These are phyloP conservation scores for Irpex rosettiformis DNA, from an alignment of 1,284 basidiomycete species.

Conservation along the genomic window DNA sequence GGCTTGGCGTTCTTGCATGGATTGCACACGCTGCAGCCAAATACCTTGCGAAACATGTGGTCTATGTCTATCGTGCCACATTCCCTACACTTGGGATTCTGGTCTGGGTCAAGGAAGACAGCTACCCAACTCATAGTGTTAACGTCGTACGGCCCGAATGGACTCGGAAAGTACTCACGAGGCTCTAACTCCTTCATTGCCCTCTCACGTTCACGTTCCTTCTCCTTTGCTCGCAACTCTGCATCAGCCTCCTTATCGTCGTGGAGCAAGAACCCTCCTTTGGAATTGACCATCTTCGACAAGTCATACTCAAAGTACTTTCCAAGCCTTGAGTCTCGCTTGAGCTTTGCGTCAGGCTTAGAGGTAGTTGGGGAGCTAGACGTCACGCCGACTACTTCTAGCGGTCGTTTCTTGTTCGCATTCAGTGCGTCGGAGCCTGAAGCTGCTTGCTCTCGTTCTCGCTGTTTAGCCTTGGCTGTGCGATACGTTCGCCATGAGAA, in stretches of 20 bases:
- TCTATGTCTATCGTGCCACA: constrained; percentile 87
- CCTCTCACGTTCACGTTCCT: constrained; percentile 70
- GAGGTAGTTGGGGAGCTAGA: constrained; percentile 61
- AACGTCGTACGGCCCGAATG: constrained; percentile 2
- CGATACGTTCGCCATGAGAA: no score
- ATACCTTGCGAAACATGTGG: constrained; percentile 75
- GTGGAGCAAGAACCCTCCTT: constrained; percentile 89
- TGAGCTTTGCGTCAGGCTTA: constrained; percentile 48
- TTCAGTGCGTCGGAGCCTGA: constrained; percentile 41
- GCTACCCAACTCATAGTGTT: constrained; percentile 35
- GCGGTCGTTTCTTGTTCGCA: constrained; percentile 31
- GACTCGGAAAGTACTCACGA: constrained; percentile 35
- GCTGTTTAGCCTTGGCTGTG: constrained; percentile 33
- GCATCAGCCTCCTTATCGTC: constrained; percentile 76
- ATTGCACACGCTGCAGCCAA: constrained; percentile 83
- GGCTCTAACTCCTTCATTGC: constrained; percentile 68
- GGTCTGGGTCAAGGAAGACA: constrained; percentile 59
- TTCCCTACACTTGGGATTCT: constrained; percentile 81
- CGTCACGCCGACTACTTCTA: constrained; percentile 38
- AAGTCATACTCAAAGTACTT: constrained; percentile 96
- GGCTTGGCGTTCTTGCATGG: constrained; percentile 86
- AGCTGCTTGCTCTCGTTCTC: constrained; percentile 43
- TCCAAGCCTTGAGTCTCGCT: constrained; percentile 69
- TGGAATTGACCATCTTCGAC: constrained; percentile 94
- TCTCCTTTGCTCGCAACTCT: constrained; percentile 66